These are phyloP conservation scores for Pneumocystis jirovecii DNA, from an alignment of 1,139 yeast species.

Conservation along the genomic window DNA sequence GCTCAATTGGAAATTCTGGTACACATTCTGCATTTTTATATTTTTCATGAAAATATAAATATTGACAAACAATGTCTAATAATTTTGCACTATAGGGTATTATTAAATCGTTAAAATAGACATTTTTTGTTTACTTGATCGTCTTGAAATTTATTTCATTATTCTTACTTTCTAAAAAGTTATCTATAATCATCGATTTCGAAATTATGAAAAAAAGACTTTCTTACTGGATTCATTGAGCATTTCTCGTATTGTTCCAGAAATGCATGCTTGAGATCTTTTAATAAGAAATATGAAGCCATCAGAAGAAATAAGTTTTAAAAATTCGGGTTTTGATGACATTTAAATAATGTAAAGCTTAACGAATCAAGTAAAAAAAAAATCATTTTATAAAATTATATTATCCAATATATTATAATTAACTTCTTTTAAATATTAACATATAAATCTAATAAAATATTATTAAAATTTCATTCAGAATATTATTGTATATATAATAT, in stretches of 20 bases:
- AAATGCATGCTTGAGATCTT: slow-evolving; percentile 67
- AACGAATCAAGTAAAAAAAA: background rate
- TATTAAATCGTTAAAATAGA: background rate
- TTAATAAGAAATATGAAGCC: slow-evolving; percentile 48
- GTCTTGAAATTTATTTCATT: slow-evolving; percentile 12
- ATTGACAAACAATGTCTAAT: slow-evolving; percentile 71
- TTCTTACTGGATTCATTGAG: slow-evolving; percentile 22
- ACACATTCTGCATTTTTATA: slow-evolving; percentile 37
- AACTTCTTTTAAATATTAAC: background rate
- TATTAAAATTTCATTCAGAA: background rate
- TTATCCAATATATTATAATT: background rate
- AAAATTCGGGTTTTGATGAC: slow-evolving; percentile 25
- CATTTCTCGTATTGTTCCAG: slow-evolving; percentile 64
- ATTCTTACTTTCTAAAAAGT: slow-evolving; percentile 12
- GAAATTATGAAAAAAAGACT: background rate
- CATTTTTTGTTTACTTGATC: slow-evolving; percentile 7
- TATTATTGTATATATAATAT: background rate
- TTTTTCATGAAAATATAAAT: slow-evolving; percentile 60
- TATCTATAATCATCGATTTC: slow-evolving; percentile 1
- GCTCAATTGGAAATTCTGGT: slow-evolving; percentile 81
- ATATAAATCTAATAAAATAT: background rate
- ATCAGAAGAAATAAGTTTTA: slow-evolving; percentile 65
- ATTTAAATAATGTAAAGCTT: background rate
- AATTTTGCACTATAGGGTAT: slow-evolving; percentile 42
- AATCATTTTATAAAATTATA: background rate